Conservation (phyloP, 345 rosid species). For the Hibiscus mutabilis region DNA sequence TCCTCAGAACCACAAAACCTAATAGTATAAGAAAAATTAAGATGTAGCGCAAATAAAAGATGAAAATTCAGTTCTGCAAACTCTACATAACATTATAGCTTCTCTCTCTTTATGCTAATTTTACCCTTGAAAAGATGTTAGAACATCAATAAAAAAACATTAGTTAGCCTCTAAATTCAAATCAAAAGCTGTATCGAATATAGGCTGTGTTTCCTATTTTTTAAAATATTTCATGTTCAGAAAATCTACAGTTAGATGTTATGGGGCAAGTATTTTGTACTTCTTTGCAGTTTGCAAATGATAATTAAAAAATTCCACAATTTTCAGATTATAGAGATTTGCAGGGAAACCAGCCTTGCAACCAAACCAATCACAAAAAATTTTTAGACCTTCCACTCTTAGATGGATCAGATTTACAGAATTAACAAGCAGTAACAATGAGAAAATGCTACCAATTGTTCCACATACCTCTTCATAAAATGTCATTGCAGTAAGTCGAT, state of each 20-base stretch:
- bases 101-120: neutral
- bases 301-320: neutral
- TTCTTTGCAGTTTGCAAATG: neutral
- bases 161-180: neutral
- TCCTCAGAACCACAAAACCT: neutral
- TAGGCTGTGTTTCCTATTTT: neutral
- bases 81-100: neutral
- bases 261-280: neutral
- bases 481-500: constrained; percentile 93
- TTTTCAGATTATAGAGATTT: neutral
- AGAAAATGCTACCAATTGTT: neutral
- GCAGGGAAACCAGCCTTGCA: neutral
- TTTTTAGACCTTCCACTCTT: neutral
- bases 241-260: neutral
- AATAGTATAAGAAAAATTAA: constrained; percentile 1
- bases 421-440: neutral
- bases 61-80: neutral
- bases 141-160: neutral
- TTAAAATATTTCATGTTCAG: neutral
- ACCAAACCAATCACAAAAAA: neutral
- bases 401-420: neutral
- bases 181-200: neutral
- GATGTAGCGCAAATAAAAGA: neutral
- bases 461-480: constrained; percentile 82
- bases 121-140: neutral